Evolutionary conservation across 2,329 filamentous ascomycete species (phyloP).

Genomic region (Colletotrichum lindemuthianum): DNA sequence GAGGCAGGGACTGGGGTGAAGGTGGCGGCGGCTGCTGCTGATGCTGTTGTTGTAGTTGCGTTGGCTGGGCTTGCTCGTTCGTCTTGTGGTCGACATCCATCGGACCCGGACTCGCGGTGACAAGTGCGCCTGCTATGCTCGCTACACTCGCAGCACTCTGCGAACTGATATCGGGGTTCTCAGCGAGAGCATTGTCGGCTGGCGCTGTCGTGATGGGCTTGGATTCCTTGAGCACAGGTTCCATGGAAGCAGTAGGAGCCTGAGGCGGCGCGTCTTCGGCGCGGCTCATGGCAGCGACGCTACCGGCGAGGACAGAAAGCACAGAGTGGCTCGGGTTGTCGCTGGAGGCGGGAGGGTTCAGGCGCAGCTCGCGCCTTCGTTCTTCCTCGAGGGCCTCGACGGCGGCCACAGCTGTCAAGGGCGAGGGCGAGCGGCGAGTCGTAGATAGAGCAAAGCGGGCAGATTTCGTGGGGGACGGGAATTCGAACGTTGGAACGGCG

Average conservation of each 20-base stretch:
- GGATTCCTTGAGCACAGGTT: conserved; percentile 48
- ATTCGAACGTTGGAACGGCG: conserved; percentile 18
- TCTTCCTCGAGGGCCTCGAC: conserved; percentile 66
- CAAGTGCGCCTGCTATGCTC: conserved; percentile 53
- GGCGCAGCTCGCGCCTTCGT: conserved; percentile 51
- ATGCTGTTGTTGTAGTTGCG: conserved; percentile 57
- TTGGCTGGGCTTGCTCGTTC: conserved; percentile 44
- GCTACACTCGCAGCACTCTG: conserved; percentile 52
- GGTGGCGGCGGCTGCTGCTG: conserved; percentile 58
- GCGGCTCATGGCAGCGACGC: conserved; percentile 64
- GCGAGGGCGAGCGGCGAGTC: conserved; percentile 55
- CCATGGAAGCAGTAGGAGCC: conserved; percentile 56
- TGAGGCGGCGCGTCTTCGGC: conserved; percentile 61
- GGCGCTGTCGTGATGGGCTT: conserved; percentile 41
- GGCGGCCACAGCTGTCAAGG: conserved; percentile 54
- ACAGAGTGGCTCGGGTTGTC: conserved; percentile 65
- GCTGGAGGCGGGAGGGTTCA: conserved; percentile 56
- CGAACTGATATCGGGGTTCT: conserved; percentile 56
- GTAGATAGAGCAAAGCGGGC: conserved; percentile 57
- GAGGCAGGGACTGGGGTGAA: conserved; percentile 47
- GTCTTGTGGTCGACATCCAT: conserved; percentile 64
- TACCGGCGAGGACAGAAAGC: conserved; percentile 64
- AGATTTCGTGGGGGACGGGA: conserved; percentile 62
- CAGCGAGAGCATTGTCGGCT: conserved; percentile 46
- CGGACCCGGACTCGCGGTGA: conserved; percentile 61